Evolutionary conservation across 1,284 basidiomycete species (phyloP).

Genomic region (Naganishia sp.): DNA sequence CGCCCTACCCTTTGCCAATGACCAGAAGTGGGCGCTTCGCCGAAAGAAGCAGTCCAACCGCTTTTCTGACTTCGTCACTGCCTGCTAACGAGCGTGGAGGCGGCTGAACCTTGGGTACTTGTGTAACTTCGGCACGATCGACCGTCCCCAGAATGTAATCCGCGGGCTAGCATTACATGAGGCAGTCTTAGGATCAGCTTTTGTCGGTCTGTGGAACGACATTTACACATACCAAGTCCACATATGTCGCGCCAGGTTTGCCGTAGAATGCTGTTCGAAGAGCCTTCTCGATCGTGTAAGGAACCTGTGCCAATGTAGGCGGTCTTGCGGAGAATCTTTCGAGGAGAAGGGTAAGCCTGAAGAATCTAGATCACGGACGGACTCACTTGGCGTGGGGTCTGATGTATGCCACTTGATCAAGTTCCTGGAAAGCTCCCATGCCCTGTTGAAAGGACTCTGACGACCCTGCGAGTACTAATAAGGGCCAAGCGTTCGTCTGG

Average conservation of each 20-base stretch:
- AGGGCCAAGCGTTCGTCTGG: conserved; percentile 35
- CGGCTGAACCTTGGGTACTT: conserved; percentile 13
- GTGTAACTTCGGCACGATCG: conserved; percentile 2
- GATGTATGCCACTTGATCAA: conserved; percentile 36
- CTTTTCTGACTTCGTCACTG: conserved; percentile 23
- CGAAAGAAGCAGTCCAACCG: conserved; percentile 31
- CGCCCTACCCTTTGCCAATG: conserved; percentile 37
- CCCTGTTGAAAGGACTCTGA: conserved; percentile 36
- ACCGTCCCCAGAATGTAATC: conserved; percentile 35
- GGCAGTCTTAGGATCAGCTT: not conserved
- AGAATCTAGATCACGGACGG: not conserved
- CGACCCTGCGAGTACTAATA: conserved; percentile 36
- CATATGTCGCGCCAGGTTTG: conserved; percentile 36
- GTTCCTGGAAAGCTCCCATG: conserved; percentile 38
- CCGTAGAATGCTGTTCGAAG: conserved; percentile 34
- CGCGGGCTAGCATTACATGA: conserved; percentile 30
- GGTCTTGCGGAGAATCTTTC: conserved; percentile 34
- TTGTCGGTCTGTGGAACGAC: not conserved
- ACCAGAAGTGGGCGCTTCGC: conserved; percentile 36
- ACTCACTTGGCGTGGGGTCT: conserved; percentile 35
- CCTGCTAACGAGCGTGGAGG: conserved; percentile 24
- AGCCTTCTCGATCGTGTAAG: conserved; percentile 34
- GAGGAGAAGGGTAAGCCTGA: not conserved
- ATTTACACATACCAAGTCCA: conserved; percentile 34
- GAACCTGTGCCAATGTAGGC: conserved; percentile 31